Evolutionary conservation across 345 rosid species (phyloP).

Genomic region (Arabidopsis thaliana): DNA sequence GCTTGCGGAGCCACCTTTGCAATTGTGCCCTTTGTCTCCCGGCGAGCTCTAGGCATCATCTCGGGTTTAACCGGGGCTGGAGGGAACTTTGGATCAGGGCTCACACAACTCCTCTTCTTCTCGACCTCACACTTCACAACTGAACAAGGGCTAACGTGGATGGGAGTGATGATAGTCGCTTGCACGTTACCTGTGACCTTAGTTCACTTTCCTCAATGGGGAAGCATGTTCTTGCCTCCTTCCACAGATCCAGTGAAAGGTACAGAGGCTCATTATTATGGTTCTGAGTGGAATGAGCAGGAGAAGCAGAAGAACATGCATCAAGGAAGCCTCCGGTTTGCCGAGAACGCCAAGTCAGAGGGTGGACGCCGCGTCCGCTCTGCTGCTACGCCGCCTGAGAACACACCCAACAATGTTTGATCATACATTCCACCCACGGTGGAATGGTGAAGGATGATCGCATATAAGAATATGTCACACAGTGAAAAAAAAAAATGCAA

Average conservation of each 20-base stretch:
- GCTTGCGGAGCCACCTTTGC: constrained; percentile 67
- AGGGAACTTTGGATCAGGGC: constrained; percentile 65
- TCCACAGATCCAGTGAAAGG: constrained; percentile 48
- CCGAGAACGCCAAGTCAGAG: constrained; percentile 59
- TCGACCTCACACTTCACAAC: constrained; percentile 47
- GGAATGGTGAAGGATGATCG: constrained; percentile 3
- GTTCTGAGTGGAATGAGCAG: constrained; percentile 54
- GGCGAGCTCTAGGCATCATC: constrained; percentile 60
- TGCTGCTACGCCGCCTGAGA: constrained; percentile 28
- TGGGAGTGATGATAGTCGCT: constrained; percentile 64
- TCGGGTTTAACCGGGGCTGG: constrained; percentile 62
- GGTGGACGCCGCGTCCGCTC: constrained; percentile 52
- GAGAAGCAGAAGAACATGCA: constrained; percentile 61
- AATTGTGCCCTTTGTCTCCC: constrained; percentile 60
- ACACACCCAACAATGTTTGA: constrained; percentile 40
- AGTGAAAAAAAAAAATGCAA: constrained; percentile 10
- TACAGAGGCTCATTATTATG: constrained; percentile 60
- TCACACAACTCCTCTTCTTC: constrained; percentile 60
- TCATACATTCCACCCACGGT: not conserved
- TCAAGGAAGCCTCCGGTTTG: constrained; percentile 60
- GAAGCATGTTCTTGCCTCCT: constrained; percentile 63
- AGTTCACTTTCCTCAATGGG: constrained; percentile 69
- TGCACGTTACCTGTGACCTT: constrained; percentile 56
- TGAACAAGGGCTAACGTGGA: constrained; percentile 49
- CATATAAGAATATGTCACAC: not conserved